Conservation (phyloP, 192 early-diverging fungal genomes). For the Gaertneriomyces sp. region DNA sequence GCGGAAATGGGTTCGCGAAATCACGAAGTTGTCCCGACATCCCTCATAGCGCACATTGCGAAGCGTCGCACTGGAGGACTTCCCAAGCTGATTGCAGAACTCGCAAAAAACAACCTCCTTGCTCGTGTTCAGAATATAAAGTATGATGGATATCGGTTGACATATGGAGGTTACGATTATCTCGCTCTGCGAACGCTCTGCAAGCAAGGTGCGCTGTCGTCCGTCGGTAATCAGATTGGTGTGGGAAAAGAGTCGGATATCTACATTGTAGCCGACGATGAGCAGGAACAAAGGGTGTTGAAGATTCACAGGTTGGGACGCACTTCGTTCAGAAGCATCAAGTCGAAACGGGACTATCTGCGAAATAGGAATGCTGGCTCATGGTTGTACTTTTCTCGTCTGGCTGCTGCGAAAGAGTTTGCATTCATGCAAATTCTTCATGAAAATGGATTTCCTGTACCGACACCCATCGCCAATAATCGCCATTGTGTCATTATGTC, state of each 20-base stretch:
- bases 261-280: constrained; percentile 92
- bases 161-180: constrained; percentile 99
- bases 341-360: constrained; percentile 96
- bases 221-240: constrained; percentile 99
- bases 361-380: constrained; percentile 89
- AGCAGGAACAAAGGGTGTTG: constrained; percentile 85
- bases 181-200: constrained; percentile 90
- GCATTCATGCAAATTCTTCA: constrained; percentile 98
- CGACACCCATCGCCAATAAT: constrained; percentile 85
- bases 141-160: constrained; percentile 94
- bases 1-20: constrained; percentile 98
- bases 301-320: constrained; percentile 96
- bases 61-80: constrained; percentile 80
- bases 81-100: constrained; percentile 77
- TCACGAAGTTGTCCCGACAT: constrained; percentile 94
- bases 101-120: constrained; percentile 89
- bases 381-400: constrained; percentile 98
- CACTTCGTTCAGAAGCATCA: constrained; percentile 94
- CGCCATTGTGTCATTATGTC: constrained; percentile 98
- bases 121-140: constrained; percentile 76
- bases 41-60: constrained; percentile 94
- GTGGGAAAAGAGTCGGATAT: constrained; percentile 99
- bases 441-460: constrained; percentile 95
- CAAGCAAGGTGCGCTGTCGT: constrained; percentile 80
- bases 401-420: constrained; percentile 97